Evolutionary conservation across 2,329 filamentous ascomycete genomes (phyloP), one percentile per base, ranked within the genome.

Genomic region (Pestalotiopsis sp.): DNA sequence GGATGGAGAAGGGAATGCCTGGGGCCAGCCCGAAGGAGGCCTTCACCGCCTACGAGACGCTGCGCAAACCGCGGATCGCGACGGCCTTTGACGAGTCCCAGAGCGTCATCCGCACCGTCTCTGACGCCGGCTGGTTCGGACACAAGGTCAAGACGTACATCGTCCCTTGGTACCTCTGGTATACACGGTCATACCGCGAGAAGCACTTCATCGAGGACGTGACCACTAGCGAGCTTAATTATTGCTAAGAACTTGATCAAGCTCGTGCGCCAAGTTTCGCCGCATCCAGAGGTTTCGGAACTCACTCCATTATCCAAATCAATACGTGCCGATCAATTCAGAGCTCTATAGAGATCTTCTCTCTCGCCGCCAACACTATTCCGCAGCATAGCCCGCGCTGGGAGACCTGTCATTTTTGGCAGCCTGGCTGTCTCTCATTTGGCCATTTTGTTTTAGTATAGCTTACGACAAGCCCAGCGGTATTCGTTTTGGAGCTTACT

Each of bases 51-150:
- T 68, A 68, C 23, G 67, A 68, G 27, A 57, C 5, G 14, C 52
- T 68, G 57, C 52, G 67, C 27, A 68, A 66, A 38, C 63, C 67
- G n/a, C 57, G 67, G 27, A 68, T 68, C 36, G 62, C 67, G n/a
- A 63, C 31, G 2, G 67, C 67, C 4, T 68, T 66, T 27, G 67
- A 68, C 2, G 67, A 68, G 36, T 68, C 67, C 20, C 38, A 65
- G 11, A 60, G 56, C 36, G 67, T 68, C 3, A 20, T 68, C 20
- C 13, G 63, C 3, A 66, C 63, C 6, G 67, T 68, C 3, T 36
- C 67, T 3, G 67, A 68, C 6, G 40, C 67, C 1, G 63, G 67
- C 20, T 68, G 67, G 67, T 65, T 68, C 13, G 67, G 67, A 12
- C 58, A 68, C 58, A 63, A 60, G 57, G 14, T 68, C 38, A 68